Evolutionary conservation across 2,329 filamentous ascomycete genomes (phyloP).

Genomic region (Ophiocordyceps australis): DNA sequence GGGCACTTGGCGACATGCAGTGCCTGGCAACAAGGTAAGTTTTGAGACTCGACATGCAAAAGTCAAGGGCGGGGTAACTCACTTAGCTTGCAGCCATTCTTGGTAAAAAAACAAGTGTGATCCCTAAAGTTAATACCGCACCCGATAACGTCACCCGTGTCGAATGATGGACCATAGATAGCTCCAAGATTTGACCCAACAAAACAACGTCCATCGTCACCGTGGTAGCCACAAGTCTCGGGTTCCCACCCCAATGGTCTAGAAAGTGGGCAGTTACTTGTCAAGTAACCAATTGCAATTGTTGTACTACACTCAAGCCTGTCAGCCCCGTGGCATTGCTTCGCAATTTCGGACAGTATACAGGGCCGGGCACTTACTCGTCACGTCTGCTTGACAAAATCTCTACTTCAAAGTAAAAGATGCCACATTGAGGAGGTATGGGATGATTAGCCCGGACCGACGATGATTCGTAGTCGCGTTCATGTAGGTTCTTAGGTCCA

Average conservation of each 20-base stretch:
- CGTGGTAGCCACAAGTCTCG: conserved; percentile 52
- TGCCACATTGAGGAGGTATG: conserved; percentile 78
- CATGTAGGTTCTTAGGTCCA: conserved; percentile 24
- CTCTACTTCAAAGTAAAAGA: conserved; percentile 79
- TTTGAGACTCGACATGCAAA: too few relatives aligned
- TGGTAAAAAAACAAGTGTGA: conserved; percentile 50
- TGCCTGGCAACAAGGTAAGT: conserved; percentile 41
- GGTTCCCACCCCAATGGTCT: conserved; percentile 49
- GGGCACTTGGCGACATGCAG: conserved; percentile 49
- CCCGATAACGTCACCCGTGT: conserved; percentile 38
- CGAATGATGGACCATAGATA: conserved; percentile 36
- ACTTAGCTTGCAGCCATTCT: conserved; percentile 41
- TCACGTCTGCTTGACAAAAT: conserved; percentile 31
- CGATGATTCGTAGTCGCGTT: conserved; percentile 56
- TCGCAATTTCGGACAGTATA: too few relatives aligned
- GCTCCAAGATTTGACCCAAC: conserved; percentile 36
- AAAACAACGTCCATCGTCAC: conserved; percentile 47
- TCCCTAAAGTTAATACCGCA: conserved; percentile 49
- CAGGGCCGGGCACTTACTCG: conserved; percentile 25
- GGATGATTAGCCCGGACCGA: conserved; percentile 67
- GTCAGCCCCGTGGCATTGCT: not conserved
- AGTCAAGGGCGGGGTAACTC: too few relatives aligned
- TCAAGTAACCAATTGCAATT: conserved; percentile 45
- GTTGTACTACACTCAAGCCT: conserved; percentile 25
- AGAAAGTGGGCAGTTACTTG: conserved; percentile 30